Conservation (phyloP, 1,284 basidiomycete genomes). For the Pseudozyma thailandica region DNA sequence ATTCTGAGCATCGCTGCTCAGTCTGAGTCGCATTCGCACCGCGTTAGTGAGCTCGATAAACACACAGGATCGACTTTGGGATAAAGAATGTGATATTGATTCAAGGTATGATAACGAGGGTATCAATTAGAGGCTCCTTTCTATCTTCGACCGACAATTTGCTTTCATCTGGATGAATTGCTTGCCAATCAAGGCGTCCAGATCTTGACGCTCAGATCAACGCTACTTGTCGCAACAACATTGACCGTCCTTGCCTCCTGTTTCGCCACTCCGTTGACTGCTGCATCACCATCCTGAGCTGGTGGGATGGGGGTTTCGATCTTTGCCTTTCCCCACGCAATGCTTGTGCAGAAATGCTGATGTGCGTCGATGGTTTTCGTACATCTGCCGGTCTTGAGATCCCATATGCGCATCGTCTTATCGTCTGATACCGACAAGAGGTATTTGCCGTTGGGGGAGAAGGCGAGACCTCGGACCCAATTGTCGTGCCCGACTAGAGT, state of each 20-base stretch:
- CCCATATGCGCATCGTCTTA: conserved; percentile 89
- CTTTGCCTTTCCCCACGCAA: conserved; percentile 65
- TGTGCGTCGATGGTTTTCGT: conserved; percentile 86
- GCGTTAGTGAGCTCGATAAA: too few relatives aligned
- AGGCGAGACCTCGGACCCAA: conserved; percentile 61
- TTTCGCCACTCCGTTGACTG: conserved; percentile 5
- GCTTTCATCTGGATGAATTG: neutral
- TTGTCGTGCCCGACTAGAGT: conserved; percentile 70
- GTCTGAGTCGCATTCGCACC: too few relatives aligned
- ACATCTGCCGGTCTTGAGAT: conserved; percentile 81
- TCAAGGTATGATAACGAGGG: conserved; percentile 19
- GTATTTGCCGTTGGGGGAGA: conserved; percentile 75
- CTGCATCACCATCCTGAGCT: conserved; percentile 43
- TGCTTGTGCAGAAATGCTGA: conserved; percentile 77
- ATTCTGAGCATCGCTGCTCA: too few relatives aligned
- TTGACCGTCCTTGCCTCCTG: conserved; percentile 56
- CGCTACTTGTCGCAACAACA: conserved; percentile 63
- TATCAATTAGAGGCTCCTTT: conserved; percentile 5
- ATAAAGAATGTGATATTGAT: too few relatives aligned
- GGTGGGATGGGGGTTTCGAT: conserved; percentile 47
- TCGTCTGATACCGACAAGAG: conserved; percentile 89
- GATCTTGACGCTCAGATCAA: conserved; percentile 60
- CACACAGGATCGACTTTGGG: too few relatives aligned
- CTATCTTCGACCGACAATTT: too few relatives aligned
- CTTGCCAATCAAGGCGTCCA: conserved; percentile 56